Base-by-base conservation (phyloP, 169 alveolate genomes). In the Theileria equi region DNA sequence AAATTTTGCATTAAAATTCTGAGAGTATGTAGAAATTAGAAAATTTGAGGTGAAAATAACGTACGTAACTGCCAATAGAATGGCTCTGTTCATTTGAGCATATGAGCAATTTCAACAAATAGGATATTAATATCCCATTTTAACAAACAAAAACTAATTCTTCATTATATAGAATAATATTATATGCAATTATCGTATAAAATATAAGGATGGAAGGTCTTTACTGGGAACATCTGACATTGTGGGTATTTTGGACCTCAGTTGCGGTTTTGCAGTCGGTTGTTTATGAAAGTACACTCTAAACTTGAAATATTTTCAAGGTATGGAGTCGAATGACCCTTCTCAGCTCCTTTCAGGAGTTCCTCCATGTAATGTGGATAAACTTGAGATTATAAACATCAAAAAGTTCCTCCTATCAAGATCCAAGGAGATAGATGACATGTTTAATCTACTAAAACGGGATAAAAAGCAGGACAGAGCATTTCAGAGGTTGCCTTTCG, bases 401-500 rank as follows among this genome's bases (percentile, higher is more conserved):
- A 65, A 63, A 53, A 63, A 65, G 41, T 43, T 76, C 25, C 41
- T 76, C n/a, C 67, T 58, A 34, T 63, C 85, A 6, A 70, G 85
- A 0, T 41, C 45, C 38, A 43, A 49, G 41, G 85, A 76, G 31
- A 64, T 76, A 23, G 73, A 65, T 50, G 85, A 76, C 48, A 31
- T 76, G 61, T 49, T 76, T 32, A 26, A 28, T 10, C 6, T 63
- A 7, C 50, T 76, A 21, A 65, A 55, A 35, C 64, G 38, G 13
- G 45, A 54, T 16, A 67, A 65, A 4, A 76, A 65, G 21, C 81
- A 76, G 43, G 84, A 91, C 45, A 68, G 93, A 49, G 82, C 91
- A 29, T 92, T 92, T 66, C 93, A 95, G 73, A 60, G 87, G 59
- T 79, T 95, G 2, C 98, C 95, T 16, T 84, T 89, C 43, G 94